Percentiles rank a stretch among this genome's conserved stretches.
These are phyloP conservation scores for Wallacemonas sp. DNA, from an alignment of 208 protist genomes.

Conservation along the genomic window DNA sequence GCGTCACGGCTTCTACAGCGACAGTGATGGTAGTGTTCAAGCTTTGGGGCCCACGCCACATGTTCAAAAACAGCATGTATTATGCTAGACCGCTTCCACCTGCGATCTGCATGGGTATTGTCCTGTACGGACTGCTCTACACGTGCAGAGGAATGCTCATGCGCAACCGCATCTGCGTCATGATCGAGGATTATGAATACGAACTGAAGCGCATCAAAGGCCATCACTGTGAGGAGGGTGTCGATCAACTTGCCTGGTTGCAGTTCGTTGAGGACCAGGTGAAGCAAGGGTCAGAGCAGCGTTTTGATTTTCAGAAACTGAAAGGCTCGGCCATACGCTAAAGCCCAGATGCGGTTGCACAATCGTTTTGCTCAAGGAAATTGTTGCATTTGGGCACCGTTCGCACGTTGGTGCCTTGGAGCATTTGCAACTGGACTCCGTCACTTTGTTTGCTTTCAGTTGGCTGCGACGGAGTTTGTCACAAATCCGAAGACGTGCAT, in stretches of 20 bases:
- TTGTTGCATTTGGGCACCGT: no score
- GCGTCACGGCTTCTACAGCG: slow-evolving; percentile 54
- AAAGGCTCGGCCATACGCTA: slow-evolving; percentile 24
- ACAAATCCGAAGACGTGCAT: no score
- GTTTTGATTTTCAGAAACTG: slow-evolving; percentile 88
- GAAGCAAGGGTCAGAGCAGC: slow-evolving; percentile 69
- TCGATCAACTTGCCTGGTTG: slow-evolving; percentile 86
- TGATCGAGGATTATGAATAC: slow-evolving; percentile 93
- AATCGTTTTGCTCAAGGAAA: background rate
- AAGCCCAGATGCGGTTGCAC: background rate
- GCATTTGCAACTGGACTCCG: no score
- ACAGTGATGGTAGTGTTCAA: slow-evolving; percentile 72
- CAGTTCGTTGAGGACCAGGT: slow-evolving; percentile 88
- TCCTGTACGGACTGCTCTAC: slow-evolving; percentile 81
- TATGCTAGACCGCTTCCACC: slow-evolving; percentile 80
- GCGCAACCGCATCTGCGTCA: slow-evolving; percentile 79
- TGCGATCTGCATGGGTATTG: slow-evolving; percentile 84
- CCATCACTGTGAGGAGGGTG: slow-evolving; percentile 85
- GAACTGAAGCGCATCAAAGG: slow-evolving; percentile 89
- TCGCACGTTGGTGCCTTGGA: no score
- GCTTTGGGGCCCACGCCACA: slow-evolving; percentile 83
- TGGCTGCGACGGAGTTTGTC: no score
- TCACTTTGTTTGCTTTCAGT: no score
- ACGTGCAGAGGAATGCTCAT: slow-evolving; percentile 89
- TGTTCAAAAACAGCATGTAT: slow-evolving; percentile 91